Evolutionary conservation across 441 rosid species (phyloP), one percentile per base, ranked within the genome.

Genomic region (Capsella rubella): DNA sequence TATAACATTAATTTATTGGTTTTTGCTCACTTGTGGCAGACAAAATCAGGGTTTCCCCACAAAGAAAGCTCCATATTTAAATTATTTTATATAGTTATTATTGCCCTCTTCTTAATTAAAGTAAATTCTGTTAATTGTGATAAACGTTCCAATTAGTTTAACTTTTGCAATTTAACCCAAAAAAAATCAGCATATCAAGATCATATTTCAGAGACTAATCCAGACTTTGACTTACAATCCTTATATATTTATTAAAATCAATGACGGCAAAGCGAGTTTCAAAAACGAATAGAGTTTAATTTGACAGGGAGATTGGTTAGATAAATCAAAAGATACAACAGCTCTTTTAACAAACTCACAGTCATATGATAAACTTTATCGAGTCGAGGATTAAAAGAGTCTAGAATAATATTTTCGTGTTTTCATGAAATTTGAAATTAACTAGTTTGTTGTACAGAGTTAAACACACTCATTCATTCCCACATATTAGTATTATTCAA

Each of bases 1-100:
- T 59, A 71, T 67, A 78, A 66, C 60, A 21, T 47, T 71, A 65
- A 18, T 43, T 71, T 59, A 77, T 51, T 45, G 13, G 28, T 71
- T 46, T 21, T 79, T 71, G 75, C 63, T 75, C 60, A 45, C 18
- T 42, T 77, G 77, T 90, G 96, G 93, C 96, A 73, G 93, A 87
- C 96, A 89, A 72, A 86, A 84, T 81, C 83, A 86, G 86, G 82
- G 80, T 82, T 80, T 78, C 75, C 82, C 83, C 80, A 78, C 71
- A 18, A 55, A 73, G 31, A 73, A 76, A 73, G 72, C 72, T 77
- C 49, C 76, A 64, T 55, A 51, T 76, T 32, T 31, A 53, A 21
- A 16, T 15, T 45, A 4, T 29, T 13, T 35, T 35, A 16, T 34
- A 28, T 69, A 69, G 52, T 61, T 63, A 62, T 62, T 47, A 62